These are phyloP conservation scores for Gigaspora rosea DNA, from an alignment of 192 early-diverging fungal species.

Conservation along the genomic window DNA sequence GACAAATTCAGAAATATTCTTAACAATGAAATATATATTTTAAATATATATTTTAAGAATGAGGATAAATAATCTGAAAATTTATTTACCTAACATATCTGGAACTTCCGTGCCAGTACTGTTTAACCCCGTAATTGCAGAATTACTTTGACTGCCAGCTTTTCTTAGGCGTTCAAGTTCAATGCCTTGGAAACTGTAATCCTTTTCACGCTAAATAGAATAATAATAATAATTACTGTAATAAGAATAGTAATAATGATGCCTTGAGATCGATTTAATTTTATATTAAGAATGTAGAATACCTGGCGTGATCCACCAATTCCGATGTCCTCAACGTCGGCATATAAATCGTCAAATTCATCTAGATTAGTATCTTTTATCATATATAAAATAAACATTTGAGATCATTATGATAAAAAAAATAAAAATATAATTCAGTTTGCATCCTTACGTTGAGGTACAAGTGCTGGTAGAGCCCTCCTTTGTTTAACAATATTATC, in stretches of 20 bases:
- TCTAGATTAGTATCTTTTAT: neutral
- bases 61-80: no score
- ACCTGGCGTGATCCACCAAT: neutral
- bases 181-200: neutral
- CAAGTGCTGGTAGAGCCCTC: neutral
- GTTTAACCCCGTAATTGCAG: neutral
- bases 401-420: no score
- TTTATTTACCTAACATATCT: no score
- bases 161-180: neutral
- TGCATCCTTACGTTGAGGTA: neutral
- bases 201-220: neutral
- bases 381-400: neutral
- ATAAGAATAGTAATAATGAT: neutral
- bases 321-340: neutral
- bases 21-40: no score
- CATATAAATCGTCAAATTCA: neutral
- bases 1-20: no score
- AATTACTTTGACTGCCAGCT: neutral
- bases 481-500: constrained; percentile 1
- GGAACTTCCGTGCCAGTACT: neutral
- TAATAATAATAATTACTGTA: neutral
- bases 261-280: no score
- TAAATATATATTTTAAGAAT: no score
- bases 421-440: neutral
- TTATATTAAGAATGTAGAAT: no score